Evolutionary conservation across 345 rosid genomes (phyloP), one percentile per base, ranked within the genome.

Genomic region (Capsella bursapastoris): DNA sequence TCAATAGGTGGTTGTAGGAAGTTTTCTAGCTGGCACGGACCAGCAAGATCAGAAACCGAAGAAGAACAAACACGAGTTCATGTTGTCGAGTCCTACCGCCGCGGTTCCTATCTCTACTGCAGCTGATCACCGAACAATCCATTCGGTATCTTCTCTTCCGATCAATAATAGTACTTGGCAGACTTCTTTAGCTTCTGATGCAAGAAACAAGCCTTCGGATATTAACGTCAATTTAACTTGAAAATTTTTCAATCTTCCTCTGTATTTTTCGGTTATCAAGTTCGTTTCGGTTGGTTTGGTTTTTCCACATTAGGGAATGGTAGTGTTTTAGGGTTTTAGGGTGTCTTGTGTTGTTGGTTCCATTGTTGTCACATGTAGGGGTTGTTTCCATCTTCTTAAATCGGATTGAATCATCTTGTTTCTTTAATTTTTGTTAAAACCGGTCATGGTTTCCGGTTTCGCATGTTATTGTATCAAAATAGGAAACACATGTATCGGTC

Each of bases 1-100:
- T 6, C 13, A 65, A 60, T 97, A 95, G 96, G 99, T 86, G 22
- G 90, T 94, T 15, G 88, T 91, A 28, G 98, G 98, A 55, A 94
- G 98, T 76, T 94, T 94, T 80, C 78, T 94, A 18, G 88, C 93
- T 1, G 90, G 90, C 52, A 29, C 60, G 2, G 76, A 86, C 66
- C 96, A 88, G 27, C 88, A 82, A 6, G 94, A 91, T 66, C 93
- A 85, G 64, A 88, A 88, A 81, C 83, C 82, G 0, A 94, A 85
- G 82, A 90, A 94, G 66, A 81, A 73, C 70, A 91, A 85, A 70
- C 76, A 78, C 0, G 86, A 87, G n/a, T 35, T 82, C 18, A 31
- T 72, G 40, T 76, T 88, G 1, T 68, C 80, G n/a, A 45, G 71
- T 43, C 68, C 81, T 59, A 78, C 78, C 0, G 78, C 78, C 29